Evolutionary conservation across 352 stramenopile species (phyloP), one percentile per base, ranked within the genome.

Genomic region (Pythium rhizo-oryzae): DNA sequence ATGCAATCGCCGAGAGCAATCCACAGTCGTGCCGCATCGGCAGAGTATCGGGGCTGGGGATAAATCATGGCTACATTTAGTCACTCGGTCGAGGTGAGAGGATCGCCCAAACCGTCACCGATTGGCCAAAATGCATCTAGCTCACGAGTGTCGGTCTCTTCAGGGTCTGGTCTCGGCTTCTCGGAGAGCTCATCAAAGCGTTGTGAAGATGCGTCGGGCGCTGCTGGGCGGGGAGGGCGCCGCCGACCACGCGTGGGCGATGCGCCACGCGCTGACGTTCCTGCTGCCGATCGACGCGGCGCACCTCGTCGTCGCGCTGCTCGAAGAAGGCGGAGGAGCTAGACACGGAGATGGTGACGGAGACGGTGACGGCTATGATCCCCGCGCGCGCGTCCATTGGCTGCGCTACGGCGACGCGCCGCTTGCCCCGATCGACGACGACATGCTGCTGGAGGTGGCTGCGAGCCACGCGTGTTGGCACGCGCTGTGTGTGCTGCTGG

Each of bases 171-270:
- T n/a, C 28, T 33, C 28, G 3, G 28, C 28, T 33, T 33, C 28
- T 33, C 28, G 6, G 6, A 6, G 6, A 33, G 28, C 28, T 7
- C 28, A 33, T n/a, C n/a, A n/a, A n/a, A n/a, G n/a, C n/a, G n/a
- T n/a, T n/a, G n/a, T n/a, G n/a, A 33, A 33, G 28, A 41, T 52
- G 46, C 46, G 30, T 2, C 46, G 30, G n/a, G 4, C 21, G 19
- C 46, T 52, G 46, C 46, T 52, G 46, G 46, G n/a, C 19, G n/a
- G 2, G 18, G 46, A 52, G 11, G 19, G 24, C 46, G 46, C n/a
- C 46, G n/a, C 46, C 19, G 46, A 52, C 46, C n/a, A 52, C 46
- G n/a, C 46, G 46, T 52, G 46, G 46, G 46, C 24, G 46, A 19
- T 52, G 46, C 46, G 46, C 46, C n/a, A 13, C n/a, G 46, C 46